Percentiles rank a stretch among this genome's conserved stretches.
These are phyloP conservation scores for Scheffersomyces ergatensis DNA, from an alignment of 805 yeast species.

Conservation along the genomic window DNA sequence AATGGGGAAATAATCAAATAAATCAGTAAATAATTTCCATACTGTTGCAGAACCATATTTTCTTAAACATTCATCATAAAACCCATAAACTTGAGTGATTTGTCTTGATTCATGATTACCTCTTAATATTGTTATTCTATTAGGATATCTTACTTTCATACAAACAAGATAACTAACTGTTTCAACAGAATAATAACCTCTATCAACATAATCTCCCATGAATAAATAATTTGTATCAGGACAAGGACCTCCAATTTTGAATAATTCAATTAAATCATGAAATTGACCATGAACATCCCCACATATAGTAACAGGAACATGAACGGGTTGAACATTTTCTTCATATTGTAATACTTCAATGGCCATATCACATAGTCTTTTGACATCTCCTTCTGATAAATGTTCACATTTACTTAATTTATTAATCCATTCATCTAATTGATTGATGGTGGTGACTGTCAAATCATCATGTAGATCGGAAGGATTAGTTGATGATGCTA, in stretches of 20 bases:
- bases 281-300: slow-evolving; percentile 98
- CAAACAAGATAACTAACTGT: slow-evolving; percentile 86
- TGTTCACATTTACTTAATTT: slow-evolving; percentile 78
- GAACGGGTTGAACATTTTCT: slow-evolving; percentile 93
- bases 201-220: slow-evolving; percentile 77
- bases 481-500: slow-evolving; percentile 16
- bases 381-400: slow-evolving; percentile 75
- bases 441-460: slow-evolving; percentile 50
- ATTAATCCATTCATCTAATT: slow-evolving; percentile 86
- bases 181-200: slow-evolving; percentile 89
- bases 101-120: slow-evolving; percentile 96
- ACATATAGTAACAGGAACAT: slow-evolving; percentile 94
- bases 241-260: slow-evolving; percentile 76
- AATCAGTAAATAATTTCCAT: slow-evolving; percentile 89
- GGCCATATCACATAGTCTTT: slow-evolving; percentile 82
- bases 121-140: slow-evolving; percentile 85
- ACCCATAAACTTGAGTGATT: slow-evolving; percentile 94
- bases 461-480: slow-evolving; percentile 34
- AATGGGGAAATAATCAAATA: slow-evolving; percentile 90
- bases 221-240: slow-evolving; percentile 48
- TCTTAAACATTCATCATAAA: slow-evolving; percentile 91
- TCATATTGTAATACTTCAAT: slow-evolving; percentile 87
- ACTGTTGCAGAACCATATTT: slow-evolving; percentile 91
- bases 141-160: slow-evolving; percentile 89
- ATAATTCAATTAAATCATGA: slow-evolving; percentile 89